A percentile compares a stretch with the other conserved stretches of the same genome.
These are phyloP conservation scores for Eragrostis nindensis DNA, from an alignment of 176 grass and related monocot species.

Conservation along the genomic window DNA sequence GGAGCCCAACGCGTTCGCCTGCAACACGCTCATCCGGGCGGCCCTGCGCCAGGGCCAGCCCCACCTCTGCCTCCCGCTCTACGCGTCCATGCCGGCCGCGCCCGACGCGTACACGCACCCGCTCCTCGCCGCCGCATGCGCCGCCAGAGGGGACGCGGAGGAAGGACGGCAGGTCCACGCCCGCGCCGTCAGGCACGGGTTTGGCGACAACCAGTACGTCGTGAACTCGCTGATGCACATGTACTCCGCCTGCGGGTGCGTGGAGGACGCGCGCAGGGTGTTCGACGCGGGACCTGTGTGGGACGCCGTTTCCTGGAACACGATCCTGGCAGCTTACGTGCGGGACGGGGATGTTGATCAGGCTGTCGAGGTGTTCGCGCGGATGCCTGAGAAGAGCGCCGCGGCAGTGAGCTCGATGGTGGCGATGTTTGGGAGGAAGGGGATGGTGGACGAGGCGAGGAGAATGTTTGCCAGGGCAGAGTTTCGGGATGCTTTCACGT, in stretches of 20 bases:
- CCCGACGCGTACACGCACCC: constrained; percentile 71
- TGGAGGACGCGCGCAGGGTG: constrained; percentile 58
- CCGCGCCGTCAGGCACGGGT: constrained; percentile 60
- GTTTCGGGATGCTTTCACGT: constrained; percentile 61
- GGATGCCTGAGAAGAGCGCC: constrained; percentile 58
- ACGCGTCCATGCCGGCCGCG: constrained; percentile 52
- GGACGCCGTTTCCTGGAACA: constrained; percentile 96
- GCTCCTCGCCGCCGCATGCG: constrained; percentile 60
- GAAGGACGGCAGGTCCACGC: constrained; percentile 74
- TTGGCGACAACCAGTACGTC: constrained; percentile 63
- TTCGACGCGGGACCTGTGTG: constrained; percentile 67
- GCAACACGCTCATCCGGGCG: constrained; percentile 71
- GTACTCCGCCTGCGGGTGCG: constrained; percentile 71
- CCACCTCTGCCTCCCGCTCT: constrained; percentile 68
- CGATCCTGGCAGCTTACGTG: constrained; percentile 74
- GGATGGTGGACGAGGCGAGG: constrained; percentile 59
- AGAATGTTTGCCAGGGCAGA: constrained; percentile 59
- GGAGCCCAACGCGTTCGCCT: constrained; percentile 69
- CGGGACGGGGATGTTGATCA: constrained; percentile 52
- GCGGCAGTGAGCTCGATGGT: constrained; percentile 69
- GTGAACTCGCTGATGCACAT: constrained; percentile 70
- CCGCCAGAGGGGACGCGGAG: constrained; percentile 35
- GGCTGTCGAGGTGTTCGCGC: constrained; percentile 50
- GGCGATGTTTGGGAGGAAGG: constrained; percentile 65
- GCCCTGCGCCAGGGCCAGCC: constrained; percentile 41